Conservation (phyloP, 176 grass and related monocot genomes). For the Chloris gayana region DNA sequence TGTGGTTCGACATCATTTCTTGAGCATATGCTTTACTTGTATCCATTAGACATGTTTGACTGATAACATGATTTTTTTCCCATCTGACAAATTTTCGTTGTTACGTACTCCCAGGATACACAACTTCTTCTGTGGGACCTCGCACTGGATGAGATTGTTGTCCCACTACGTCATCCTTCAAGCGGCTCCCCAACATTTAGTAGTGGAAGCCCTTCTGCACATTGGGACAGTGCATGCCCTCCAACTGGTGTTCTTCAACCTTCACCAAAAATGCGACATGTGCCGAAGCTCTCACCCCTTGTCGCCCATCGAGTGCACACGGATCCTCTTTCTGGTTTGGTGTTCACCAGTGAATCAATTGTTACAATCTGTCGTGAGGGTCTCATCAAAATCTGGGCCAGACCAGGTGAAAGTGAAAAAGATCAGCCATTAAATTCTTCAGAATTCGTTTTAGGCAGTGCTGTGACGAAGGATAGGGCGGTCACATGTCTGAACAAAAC, state of each 20-base stretch:
- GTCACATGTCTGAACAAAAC: constrained; percentile 50
- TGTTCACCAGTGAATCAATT: constrained; percentile 80
- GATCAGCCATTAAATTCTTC: constrained; percentile 58
- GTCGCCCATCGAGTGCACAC: constrained; percentile 75
- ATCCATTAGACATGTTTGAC: neutral
- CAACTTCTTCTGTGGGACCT: constrained; percentile 90
- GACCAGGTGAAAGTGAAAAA: constrained; percentile 54
- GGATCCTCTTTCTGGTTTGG: constrained; percentile 73
- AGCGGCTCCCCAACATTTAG: constrained; percentile 79
- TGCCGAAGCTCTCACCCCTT: constrained; percentile 90
- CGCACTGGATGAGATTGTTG: constrained; percentile 92
- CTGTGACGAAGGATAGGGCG: constrained; percentile 56
- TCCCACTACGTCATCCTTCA: constrained; percentile 72
- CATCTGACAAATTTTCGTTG: neutral
- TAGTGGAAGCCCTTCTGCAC: constrained; percentile 68
- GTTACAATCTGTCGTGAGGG: constrained; percentile 82
- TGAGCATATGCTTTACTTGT: no score
- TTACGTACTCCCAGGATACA: constrained; percentile 61
- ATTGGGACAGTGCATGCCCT: constrained; percentile 78
- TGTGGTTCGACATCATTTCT: neutral
- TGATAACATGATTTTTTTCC: constrained; percentile 6
- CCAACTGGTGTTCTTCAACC: constrained; percentile 73
- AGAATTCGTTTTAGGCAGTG: constrained; percentile 45
- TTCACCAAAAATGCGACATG: constrained; percentile 78
- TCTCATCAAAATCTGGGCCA: constrained; percentile 85